These are phyloP conservation scores for Fraxinus paxiana DNA, from an alignment of 305 asterid species.

Conservation along the genomic window DNA sequence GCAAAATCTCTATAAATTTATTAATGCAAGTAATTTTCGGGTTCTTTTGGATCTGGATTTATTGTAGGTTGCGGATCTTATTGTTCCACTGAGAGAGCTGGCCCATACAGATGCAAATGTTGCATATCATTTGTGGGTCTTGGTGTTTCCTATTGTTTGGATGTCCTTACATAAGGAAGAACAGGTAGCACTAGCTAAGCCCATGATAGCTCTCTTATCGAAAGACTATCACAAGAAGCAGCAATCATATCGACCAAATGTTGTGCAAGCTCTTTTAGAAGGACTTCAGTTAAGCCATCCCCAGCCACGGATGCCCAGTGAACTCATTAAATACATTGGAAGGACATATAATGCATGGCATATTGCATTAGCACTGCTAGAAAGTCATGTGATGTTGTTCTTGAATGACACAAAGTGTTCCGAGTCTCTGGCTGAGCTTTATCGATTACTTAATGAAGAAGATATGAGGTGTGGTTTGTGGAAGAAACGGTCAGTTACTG, in stretches of 20 bases:
- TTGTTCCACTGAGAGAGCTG: conserved; percentile 87
- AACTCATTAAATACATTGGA: conserved; percentile 91
- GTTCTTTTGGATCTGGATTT: conserved; percentile 22
- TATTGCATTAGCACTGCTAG: conserved; percentile 83
- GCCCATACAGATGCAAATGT: conserved; percentile 96
- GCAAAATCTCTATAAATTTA: background rate
- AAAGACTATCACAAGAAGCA: conserved; percentile 98
- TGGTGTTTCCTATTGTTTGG: conserved; percentile 99
- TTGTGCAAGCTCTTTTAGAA: conserved; percentile 98
- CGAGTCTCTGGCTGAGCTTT: conserved; percentile 98
- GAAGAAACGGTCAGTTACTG: conserved; percentile 89
- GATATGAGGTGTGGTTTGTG: conserved; percentile 99
- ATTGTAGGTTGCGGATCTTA: conserved; percentile 84
- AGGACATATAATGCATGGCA: conserved; percentile 99
- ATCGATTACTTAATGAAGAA: conserved; percentile 94
- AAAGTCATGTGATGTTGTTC: conserved; percentile 96
- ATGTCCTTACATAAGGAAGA: conserved; percentile 94
- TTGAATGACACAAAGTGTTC: conserved; percentile 89
- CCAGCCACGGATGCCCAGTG: conserved; percentile 99
- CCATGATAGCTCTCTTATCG: conserved; percentile 88
- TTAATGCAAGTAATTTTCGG: background rate
- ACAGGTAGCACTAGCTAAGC: conserved; percentile 93
- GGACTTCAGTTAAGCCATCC: conserved; percentile 99
- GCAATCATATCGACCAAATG: conserved; percentile 90
- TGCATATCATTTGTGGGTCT: conserved; percentile 95